phyloP scores from a whole-genome alignment of 2,329 filamentous ascomycete genomes.

The Dactylellina cionopaga region DNA sequence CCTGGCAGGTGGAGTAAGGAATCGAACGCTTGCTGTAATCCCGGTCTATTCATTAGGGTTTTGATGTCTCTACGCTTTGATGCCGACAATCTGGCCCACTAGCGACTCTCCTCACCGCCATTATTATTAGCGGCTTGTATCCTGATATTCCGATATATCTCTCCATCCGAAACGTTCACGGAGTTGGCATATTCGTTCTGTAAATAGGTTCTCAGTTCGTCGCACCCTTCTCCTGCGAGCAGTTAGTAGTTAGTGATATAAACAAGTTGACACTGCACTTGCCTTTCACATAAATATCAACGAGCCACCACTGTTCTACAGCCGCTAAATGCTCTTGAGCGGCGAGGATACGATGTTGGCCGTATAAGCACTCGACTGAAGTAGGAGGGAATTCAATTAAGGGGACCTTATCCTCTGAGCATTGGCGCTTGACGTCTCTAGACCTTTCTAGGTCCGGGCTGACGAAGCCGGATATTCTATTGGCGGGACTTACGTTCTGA shows the following conservation, averaged over 20 bases:
- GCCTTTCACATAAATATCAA: too few relatives aligned
- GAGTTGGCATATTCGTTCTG: slow-evolving; percentile 8
- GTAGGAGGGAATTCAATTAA: neutral
- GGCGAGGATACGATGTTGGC: slow-evolving; percentile 4
- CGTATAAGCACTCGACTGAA: slow-evolving; percentile 15
- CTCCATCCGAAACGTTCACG: slow-evolving; percentile 17
- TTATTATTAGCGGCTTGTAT: neutral
- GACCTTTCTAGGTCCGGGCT: neutral
- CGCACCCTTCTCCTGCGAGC: neutral
- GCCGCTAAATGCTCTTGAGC: slow-evolving; percentile 1
- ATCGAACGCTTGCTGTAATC: slow-evolving; percentile 2
- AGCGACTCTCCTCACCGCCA: neutral
- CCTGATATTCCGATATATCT: slow-evolving; percentile 5
- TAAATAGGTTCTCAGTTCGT: neutral
- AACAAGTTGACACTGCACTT: too few relatives aligned
- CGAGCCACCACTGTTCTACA: neutral
- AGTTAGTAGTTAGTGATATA: too few relatives aligned
- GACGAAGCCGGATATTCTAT: slow-evolving; percentile 11
- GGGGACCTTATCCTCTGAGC: neutral
- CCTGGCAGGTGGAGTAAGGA: neutral
- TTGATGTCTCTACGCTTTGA: slow-evolving; percentile 7
- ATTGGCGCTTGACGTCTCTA: neutral
- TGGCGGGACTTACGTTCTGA: neutral
- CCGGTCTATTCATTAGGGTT: neutral
- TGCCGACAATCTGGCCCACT: slow-evolving; percentile 2